Percentiles rank a stretch among this genome's conserved stretches.
These are phyloP conservation scores for Yamadazyma paraphyllophila DNA, from an alignment of 805 yeast genomes.

Conservation along the genomic window DNA sequence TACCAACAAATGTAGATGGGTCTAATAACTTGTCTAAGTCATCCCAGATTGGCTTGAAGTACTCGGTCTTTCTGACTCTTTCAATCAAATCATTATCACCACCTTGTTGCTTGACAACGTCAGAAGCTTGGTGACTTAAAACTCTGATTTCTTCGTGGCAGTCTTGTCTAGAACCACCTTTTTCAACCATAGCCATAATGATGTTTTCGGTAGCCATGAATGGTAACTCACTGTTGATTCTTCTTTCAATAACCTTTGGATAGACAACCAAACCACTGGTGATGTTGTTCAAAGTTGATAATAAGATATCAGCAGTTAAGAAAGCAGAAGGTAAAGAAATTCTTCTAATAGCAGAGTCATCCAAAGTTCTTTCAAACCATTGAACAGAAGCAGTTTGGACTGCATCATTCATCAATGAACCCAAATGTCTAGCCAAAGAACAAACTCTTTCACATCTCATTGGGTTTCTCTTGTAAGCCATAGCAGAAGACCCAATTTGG, in stretches of 20 bases:
- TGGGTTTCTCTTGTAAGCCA: slow-evolving; percentile 99
- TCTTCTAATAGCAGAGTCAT: slow-evolving; percentile 97
- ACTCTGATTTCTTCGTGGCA: slow-evolving; percentile 98
- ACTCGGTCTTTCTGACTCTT: slow-evolving; percentile 71
- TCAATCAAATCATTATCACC: slow-evolving; percentile 97
- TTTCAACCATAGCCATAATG: slow-evolving; percentile 99
- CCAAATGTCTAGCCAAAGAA: slow-evolving; percentile 95
- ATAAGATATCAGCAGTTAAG: slow-evolving; percentile 89
- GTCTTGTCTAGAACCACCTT: slow-evolving; percentile 96
- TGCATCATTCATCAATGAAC: slow-evolving; percentile 87
- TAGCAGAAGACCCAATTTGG: slow-evolving; percentile 97
- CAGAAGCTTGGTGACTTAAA: slow-evolving; percentile 94
- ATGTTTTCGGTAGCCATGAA: slow-evolving; percentile 99
- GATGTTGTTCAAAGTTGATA: slow-evolving; percentile 86
- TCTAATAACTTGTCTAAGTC: slow-evolving; percentile 80
- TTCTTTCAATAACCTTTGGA: slow-evolving; percentile 97
- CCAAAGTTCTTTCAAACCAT: slow-evolving; percentile 99
- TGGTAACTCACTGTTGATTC: slow-evolving; percentile 91
- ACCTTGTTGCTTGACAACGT: slow-evolving; percentile 96
- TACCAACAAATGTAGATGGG: slow-evolving; percentile 93
- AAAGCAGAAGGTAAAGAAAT: slow-evolving; percentile 95
- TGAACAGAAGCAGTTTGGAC: slow-evolving; percentile 97
- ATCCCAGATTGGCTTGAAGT: slow-evolving; percentile 85
- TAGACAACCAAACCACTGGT: slow-evolving; percentile 95
- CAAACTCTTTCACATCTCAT: slow-evolving; percentile 99